These are phyloP conservation scores for Stramenopiles sp. DNA, from an alignment of 352 stramenopile species.

Conservation along the genomic window DNA sequence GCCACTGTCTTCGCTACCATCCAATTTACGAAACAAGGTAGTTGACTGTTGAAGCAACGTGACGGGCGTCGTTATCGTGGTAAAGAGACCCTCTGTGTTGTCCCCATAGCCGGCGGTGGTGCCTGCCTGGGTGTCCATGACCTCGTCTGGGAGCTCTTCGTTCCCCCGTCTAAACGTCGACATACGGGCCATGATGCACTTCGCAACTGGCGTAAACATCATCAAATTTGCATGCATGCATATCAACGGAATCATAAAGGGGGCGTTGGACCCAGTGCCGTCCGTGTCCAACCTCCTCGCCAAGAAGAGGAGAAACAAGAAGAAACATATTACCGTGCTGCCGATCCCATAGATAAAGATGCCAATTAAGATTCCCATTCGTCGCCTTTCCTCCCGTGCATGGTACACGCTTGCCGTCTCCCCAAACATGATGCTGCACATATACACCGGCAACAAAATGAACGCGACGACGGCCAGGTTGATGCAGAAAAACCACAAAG, in stretches of 20 bases:
- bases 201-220: background rate
- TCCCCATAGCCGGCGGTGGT: background rate
- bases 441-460: background rate
- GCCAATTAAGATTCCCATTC: background rate
- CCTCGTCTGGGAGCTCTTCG: no score
- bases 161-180: no score
- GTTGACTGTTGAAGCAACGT: background rate
- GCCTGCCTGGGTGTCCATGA: background rate
- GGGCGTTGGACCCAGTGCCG: background rate
- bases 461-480: background rate
- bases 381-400: background rate
- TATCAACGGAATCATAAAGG: background rate
- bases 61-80: background rate
- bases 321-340: background rate
- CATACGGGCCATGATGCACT: background rate
- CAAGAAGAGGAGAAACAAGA: background rate
- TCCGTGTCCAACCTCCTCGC: background rate
- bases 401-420: background rate
- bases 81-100: slow-evolving; percentile 1
- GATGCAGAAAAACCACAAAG: background rate
- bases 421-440: background rate
- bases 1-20: background rate
- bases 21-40: background rate
- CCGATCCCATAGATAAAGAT: background rate
- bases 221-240: background rate